phyloP scores from a whole-genome alignment of 2,329 filamentous ascomycete species.

The Meredithiella fracta region DNA sequence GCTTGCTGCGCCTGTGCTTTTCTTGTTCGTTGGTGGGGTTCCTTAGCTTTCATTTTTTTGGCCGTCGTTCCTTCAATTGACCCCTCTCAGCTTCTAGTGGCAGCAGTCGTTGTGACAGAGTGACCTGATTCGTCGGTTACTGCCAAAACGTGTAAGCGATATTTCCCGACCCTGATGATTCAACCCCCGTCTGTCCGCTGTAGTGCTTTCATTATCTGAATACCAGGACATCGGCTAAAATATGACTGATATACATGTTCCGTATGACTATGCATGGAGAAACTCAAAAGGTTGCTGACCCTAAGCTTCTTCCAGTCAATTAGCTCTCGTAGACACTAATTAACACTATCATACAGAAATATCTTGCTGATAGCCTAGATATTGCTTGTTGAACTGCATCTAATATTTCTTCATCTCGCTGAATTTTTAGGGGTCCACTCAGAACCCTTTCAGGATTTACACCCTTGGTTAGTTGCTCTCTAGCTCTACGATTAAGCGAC shows the following conservation, averaged over 20 bases:
- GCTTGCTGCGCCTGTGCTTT: neutral
- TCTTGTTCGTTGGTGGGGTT: neutral
- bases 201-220: neutral
- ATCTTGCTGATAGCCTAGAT: neutral
- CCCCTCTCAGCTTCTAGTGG: too few species aligned
- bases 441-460: neutral
- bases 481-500: neutral
- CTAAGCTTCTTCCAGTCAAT: neutral
- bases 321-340: neutral
- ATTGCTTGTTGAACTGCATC: slow-evolving; percentile 3
- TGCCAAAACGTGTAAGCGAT: neutral
- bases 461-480: neutral
- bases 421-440: neutral
- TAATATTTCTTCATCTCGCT: neutral
- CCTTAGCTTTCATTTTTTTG: too few species aligned
- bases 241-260: neutral
- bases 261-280: neutral
- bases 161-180: slow-evolving; percentile 1
- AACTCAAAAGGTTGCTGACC: neutral
- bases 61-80: too few species aligned
- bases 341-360: neutral
- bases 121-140: neutral
- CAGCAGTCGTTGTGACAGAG: neutral
- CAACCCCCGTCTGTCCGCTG: slow-evolving; percentile 2
- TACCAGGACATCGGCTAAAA: neutral